Percentiles rank a stretch among this genome's conserved stretches.
These are phyloP conservation scores for Fraxinus platypoda DNA, from an alignment of 305 asterid genomes.

Conservation along the genomic window DNA sequence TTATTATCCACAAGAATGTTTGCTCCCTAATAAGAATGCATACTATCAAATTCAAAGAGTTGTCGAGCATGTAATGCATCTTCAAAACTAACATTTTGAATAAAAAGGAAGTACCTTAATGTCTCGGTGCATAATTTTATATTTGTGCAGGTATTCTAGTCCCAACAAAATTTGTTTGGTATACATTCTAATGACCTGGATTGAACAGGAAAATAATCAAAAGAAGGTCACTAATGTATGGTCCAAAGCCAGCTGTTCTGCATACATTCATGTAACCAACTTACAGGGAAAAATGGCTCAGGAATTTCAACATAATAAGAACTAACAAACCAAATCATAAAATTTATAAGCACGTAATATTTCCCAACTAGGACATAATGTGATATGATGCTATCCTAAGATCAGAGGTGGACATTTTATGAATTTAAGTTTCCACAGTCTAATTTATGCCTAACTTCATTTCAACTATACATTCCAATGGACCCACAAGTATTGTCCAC, in stretches of 20 bases:
- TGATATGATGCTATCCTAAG: slow-evolving; percentile 7
- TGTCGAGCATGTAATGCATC: neutral
- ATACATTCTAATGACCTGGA: slow-evolving; percentile 89
- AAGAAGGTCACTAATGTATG: neutral
- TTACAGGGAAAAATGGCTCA: neutral
- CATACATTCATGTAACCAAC: neutral
- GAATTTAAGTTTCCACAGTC: neutral
- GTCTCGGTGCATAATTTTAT: slow-evolving; percentile 93
- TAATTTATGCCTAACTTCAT: neutral
- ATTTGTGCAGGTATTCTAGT: slow-evolving; percentile 77
- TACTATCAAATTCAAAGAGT: slow-evolving; percentile 12
- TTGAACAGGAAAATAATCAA: slow-evolving; percentile 4
- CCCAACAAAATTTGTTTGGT: slow-evolving; percentile 83
- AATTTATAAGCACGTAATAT: neutral
- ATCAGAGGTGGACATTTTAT: neutral
- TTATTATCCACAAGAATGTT: slow-evolving; percentile 90
- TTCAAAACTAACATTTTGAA: slow-evolving; percentile 13
- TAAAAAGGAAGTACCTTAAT: slow-evolving; percentile 59
- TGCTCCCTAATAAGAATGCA: slow-evolving; percentile 63
- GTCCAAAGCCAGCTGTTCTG: neutral
- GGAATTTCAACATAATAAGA: neutral
- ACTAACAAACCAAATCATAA: neutral
- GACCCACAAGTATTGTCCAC: neutral
- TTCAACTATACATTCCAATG: neutral
- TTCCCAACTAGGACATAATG: neutral